phyloP scores from a whole-genome alignment of 2,329 filamentous ascomycete species.

The Calonectria pseudoreteaudii region DNA sequence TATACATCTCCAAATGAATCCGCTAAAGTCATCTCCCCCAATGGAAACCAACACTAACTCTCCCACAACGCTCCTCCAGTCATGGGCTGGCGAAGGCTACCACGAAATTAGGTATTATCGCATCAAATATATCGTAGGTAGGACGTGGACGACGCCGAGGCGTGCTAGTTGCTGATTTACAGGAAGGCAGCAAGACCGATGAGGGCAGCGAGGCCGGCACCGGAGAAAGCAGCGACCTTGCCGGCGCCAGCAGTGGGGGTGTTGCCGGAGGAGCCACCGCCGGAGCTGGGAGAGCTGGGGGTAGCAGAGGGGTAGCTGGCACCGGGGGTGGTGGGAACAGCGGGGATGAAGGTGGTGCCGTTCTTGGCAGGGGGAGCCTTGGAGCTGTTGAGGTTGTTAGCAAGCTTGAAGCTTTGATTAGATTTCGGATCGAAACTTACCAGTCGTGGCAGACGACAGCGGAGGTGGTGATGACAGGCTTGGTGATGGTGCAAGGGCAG shows the following conservation, averaged over 20 bases:
- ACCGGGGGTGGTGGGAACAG: conserved; percentile 30
- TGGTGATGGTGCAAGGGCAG: conserved; percentile 77
- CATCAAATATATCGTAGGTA: conserved; percentile 56
- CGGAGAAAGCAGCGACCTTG: conserved; percentile 68
- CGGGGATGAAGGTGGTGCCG: conserved; percentile 27
- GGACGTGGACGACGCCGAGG: conserved; percentile 50
- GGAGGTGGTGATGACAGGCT: conserved; percentile 66
- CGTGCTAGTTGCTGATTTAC: conserved; percentile 60
- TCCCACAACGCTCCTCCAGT: conserved; percentile 50
- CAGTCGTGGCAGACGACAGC: conserved; percentile 66
- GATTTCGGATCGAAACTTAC: conserved; percentile 49
- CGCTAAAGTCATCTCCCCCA: conserved; percentile 33
- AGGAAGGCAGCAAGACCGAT: conserved; percentile 70
- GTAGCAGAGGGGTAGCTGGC: conserved; percentile 41
- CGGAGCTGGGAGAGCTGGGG: conserved; percentile 38
- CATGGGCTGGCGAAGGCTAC: conserved; percentile 52
- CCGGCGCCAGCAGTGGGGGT: conserved; percentile 67
- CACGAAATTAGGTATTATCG: conserved; percentile 55
- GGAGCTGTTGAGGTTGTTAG: conserved; percentile 18
- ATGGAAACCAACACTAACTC: conserved; percentile 45
- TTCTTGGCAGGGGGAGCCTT: conserved; percentile 12
- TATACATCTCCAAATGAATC: conserved; percentile 47
- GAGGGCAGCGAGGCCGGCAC: conserved; percentile 70
- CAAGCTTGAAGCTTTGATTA: not conserved
- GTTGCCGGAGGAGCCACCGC: conserved; percentile 46